Evolutionary conservation across 306 rosid species (phyloP).

Genomic region (Fagus crenata): DNA sequence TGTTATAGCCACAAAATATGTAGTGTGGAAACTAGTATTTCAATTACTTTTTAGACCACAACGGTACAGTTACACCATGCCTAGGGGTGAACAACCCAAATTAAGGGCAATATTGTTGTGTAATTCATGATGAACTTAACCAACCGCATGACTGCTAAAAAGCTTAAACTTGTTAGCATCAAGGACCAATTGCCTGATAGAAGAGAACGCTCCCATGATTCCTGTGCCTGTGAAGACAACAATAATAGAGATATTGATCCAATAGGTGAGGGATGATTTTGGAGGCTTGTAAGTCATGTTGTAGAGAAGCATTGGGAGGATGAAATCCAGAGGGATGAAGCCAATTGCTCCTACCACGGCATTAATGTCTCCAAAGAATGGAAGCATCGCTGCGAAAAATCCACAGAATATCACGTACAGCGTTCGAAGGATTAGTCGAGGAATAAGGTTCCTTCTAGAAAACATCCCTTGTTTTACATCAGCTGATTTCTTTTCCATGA

Average conservation of each 20-base stretch:
- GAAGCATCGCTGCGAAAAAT: conserved; percentile 87
- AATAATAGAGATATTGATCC: conserved; percentile 75
- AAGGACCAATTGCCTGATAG: conserved; percentile 69
- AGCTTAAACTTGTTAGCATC: conserved; percentile 81
- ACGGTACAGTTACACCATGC: neutral
- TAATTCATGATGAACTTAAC: conserved; percentile 25
- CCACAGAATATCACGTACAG: conserved; percentile 74
- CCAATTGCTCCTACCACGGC: conserved; percentile 90
- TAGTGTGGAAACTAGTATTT: too few relatives aligned
- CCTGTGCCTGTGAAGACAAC: conserved; percentile 73
- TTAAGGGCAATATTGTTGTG: neutral
- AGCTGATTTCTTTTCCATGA: conserved; percentile 84
- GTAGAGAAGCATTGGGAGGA: conserved; percentile 92
- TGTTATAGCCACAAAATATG: too few relatives aligned
- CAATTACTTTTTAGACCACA: neutral
- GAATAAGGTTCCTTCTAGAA: conserved; percentile 76
- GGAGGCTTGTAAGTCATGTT: conserved; percentile 81
- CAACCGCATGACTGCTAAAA: conserved; percentile 65
- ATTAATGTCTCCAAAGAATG: conserved; percentile 86
- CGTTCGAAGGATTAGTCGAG: conserved; percentile 74
- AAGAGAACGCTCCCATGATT: conserved; percentile 78
- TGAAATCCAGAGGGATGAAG: conserved; percentile 90
- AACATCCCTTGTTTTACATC: conserved; percentile 79
- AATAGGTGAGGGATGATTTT: conserved; percentile 55
- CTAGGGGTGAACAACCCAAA: neutral